Conservation (phyloP, 2,329 filamentous ascomycete species). For the Cladosporium halotolerans region DNA sequence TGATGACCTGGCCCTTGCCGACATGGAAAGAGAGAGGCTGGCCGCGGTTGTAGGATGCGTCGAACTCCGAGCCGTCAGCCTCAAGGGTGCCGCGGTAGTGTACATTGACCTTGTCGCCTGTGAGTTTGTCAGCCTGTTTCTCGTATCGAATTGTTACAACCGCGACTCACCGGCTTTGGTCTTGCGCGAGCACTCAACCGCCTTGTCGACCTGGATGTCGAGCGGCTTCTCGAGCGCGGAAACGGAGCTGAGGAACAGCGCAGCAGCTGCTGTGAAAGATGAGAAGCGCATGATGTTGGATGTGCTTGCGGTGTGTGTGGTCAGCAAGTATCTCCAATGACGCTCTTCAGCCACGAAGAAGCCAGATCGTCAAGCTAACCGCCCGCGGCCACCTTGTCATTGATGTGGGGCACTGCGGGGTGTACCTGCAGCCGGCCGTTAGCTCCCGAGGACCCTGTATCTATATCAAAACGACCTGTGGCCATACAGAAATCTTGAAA, state of each 20-base stretch:
- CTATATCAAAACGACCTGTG: neutral
- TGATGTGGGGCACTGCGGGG: constrained; percentile 1
- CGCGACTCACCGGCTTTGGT: constrained; percentile 5
- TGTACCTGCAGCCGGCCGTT: constrained; percentile 5
- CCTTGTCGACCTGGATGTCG: constrained; percentile 68
- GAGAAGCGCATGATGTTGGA: constrained; percentile 38
- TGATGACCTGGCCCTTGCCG: constrained; percentile 78
- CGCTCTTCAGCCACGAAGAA: neutral
- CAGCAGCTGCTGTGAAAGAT: constrained; percentile 19
- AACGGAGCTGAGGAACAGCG: constrained; percentile 16
- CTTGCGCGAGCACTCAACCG: constrained; percentile 57
- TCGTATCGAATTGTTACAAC: neutral
- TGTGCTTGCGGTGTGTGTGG: neutral
- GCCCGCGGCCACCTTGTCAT: neutral
- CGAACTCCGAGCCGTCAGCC: constrained; percentile 69
- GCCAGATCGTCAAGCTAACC: constrained; percentile 1
- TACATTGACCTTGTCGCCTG: constrained; percentile 42
- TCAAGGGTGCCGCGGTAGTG: constrained; percentile 46
- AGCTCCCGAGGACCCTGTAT: constrained; percentile 1
- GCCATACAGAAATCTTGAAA: no score
- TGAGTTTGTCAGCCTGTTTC: neutral
- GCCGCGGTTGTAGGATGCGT: constrained; percentile 73
- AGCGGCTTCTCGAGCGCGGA: constrained; percentile 50
- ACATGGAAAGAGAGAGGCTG: constrained; percentile 72
- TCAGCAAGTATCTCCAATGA: neutral